These are phyloP conservation scores for Leccinum pachyderme DNA, from an alignment of 1,284 basidiomycete species.

Conservation along the genomic window DNA sequence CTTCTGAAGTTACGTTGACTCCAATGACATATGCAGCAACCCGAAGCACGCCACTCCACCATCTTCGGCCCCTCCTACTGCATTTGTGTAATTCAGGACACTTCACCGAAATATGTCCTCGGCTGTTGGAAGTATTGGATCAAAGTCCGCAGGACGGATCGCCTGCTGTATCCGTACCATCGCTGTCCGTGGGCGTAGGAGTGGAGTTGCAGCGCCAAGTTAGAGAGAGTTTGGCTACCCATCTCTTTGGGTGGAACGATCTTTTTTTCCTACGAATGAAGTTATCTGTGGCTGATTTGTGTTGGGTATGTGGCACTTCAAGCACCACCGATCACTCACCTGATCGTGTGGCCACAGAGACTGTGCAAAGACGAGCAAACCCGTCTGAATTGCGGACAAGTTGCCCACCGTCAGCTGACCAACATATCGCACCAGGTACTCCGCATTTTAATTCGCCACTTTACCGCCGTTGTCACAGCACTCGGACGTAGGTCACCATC, in stretches of 20 bases:
- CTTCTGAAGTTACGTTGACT: conserved; percentile 8
- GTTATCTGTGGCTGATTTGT: conserved; percentile 58
- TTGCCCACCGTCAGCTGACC: conserved; percentile 49
- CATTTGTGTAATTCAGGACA: conserved; percentile 39
- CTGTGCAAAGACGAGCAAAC: conserved; percentile 39
- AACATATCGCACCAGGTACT: conserved; percentile 54
- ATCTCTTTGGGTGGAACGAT: conserved; percentile 60
- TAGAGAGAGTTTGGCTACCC: conserved; percentile 46
- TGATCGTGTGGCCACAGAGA: conserved; percentile 42
- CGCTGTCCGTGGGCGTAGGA: conserved; percentile 27
- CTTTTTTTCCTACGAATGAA: conserved; percentile 53
- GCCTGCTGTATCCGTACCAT: conserved; percentile 33
- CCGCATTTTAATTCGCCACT: conserved; percentile 55
- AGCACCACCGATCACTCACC: conserved; percentile 9
- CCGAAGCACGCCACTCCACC: conserved; percentile 46
- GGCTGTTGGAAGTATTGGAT: conserved; percentile 47
- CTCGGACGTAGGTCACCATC: conserved; percentile 44
- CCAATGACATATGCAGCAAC: conserved; percentile 34
- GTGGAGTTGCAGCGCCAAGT: conserved; percentile 43
- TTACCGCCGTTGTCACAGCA: conserved; percentile 42
- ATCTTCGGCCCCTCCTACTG: conserved; percentile 56
- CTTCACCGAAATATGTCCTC: conserved; percentile 42
- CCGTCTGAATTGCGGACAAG: conserved; percentile 45
- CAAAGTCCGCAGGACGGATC: conserved; percentile 34
- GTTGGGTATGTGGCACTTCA: conserved; percentile 50